Percentiles rank a stretch among this genome's conserved stretches.
phyloP scores from a whole-genome alignment of 2,329 filamentous ascomycete genomes.

The Alternaria infectoria region DNA sequence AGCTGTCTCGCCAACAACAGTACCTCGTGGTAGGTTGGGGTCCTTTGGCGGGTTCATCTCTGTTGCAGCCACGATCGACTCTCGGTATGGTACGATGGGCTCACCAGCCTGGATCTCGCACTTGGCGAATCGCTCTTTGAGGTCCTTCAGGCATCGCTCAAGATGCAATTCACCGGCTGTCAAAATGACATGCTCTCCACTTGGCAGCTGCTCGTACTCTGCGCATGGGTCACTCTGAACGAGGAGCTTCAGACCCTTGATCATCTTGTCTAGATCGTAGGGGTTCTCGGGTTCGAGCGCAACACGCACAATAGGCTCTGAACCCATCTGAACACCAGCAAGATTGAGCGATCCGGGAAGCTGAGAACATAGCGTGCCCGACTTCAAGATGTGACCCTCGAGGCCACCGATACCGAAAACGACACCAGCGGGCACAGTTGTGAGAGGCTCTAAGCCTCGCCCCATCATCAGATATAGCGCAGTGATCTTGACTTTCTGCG shows the following conservation, averaged over 20 bases:
- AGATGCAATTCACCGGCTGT: constrained; percentile 95
- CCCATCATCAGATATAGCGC: constrained; percentile 97
- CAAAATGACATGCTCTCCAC: constrained; percentile 91
- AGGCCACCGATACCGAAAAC: constrained; percentile 95
- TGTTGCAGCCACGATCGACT: constrained; percentile 84
- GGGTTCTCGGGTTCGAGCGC: constrained; percentile 94
- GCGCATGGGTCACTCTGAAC: constrained; percentile 96
- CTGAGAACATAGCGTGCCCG: constrained; percentile 88
- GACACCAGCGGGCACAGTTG: constrained; percentile 87
- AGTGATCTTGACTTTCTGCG: constrained; percentile 82
- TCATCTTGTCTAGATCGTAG: constrained; percentile 92
- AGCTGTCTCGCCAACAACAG: constrained; percentile 74
- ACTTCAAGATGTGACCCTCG: constrained; percentile 93
- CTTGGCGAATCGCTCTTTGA: constrained; percentile 88
- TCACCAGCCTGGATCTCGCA: constrained; percentile 95
- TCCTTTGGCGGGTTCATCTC: constrained; percentile 93
- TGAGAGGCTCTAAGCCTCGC: constrained; percentile 79
- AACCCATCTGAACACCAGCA: constrained; percentile 80
- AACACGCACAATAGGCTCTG: constrained; percentile 92
- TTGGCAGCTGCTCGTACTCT: constrained; percentile 90
- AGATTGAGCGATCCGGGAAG: constrained; percentile 87
- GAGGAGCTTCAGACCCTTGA: constrained; percentile 81
- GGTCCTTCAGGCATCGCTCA: constrained; percentile 90
- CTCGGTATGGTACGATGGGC: constrained; percentile 93
- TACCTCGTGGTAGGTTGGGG: constrained; percentile 84